Evolutionary conservation across 352 stramenopile species (phyloP), one percentile per base, ranked within the genome.

Genomic region (Pythium inflatum): DNA sequence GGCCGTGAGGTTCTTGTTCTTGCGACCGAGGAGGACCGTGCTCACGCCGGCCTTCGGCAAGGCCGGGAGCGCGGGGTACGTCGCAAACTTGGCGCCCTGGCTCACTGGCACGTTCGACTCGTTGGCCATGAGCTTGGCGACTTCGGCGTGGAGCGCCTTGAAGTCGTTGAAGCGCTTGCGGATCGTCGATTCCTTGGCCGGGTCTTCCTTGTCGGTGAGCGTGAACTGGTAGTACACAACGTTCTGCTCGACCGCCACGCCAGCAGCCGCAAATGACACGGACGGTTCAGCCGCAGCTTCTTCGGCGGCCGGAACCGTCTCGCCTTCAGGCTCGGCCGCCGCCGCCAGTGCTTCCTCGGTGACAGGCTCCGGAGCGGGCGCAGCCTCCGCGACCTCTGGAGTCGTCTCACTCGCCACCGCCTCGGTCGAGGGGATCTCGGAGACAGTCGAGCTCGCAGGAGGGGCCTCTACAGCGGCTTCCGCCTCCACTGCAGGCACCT

Each of bases 101-200:
- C 71, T 66, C 11, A 64, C 22, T 20, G 75, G 72, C 20, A 90
- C 80, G 68, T 90, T 87, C 54, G 74, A 74, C 60, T 82, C 79
- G 40, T 78, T 88, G 18, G 75, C 77, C 79, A 91, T 87, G 61
- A 89, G 68, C 53, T 76, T 82, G 30, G 75, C 67, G 24, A 91
- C 67, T 53, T 83, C 63, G 1, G 57, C 69, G 66, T 91, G 76
- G 48, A 93, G 77, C 11, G 72, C 38, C 71, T 91, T 93, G 71
- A 93, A 91, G 71, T 93, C 83, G 62, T 85, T 91, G 73, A 83
- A 93, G 28, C 85, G 82, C 68, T 93, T 93, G 45, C 76, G 80
- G 38, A 91, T 64, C 62, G 79, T 76, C 3, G 82, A 27, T 18
- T 87, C 75, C 62, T 80, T 72, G 38, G 66, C 77, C 14, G 79